Conservation (phyloP, 371 early-diverging fungal genomes). For the Coemansia sp. region DNA sequence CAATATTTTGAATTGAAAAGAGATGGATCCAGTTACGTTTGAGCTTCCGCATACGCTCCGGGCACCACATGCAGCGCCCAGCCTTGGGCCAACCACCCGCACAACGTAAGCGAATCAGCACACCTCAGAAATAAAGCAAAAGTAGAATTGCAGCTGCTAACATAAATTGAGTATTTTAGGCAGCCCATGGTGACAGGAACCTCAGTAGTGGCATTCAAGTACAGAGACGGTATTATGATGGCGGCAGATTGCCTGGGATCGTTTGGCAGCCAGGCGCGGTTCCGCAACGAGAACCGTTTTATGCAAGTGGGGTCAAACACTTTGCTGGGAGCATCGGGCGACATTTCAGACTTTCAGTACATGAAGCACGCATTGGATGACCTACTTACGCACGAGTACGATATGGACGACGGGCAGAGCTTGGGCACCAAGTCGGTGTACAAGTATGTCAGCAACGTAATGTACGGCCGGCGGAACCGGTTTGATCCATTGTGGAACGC, state of each 20-base stretch:
- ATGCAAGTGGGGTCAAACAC: constrained; percentile 78
- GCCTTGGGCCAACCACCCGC: constrained; percentile 21
- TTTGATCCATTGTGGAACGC: constrained; percentile 96
- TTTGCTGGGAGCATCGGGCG: constrained; percentile 90
- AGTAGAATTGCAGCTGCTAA: not conserved
- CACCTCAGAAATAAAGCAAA: too few species aligned
- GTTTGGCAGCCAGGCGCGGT: constrained; percentile 94
- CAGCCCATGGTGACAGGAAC: constrained; percentile 94
- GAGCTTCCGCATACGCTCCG: constrained; percentile 38
- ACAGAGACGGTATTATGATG: constrained; percentile 97
- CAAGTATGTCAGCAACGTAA: constrained; percentile 84
- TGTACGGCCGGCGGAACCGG: constrained; percentile 93
- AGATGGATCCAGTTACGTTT: constrained; percentile 42
- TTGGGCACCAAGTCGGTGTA: constrained; percentile 83
- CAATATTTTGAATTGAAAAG: not conserved
- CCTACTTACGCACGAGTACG: constrained; percentile 83
- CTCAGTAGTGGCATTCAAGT: constrained; percentile 93
- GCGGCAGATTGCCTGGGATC: constrained; percentile 95
- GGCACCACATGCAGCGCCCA: constrained; percentile 18
- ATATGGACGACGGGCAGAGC: constrained; percentile 86
- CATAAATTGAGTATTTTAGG: constrained; percentile 48
- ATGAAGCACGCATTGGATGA: constrained; percentile 81
- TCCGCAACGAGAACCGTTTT: constrained; percentile 88
- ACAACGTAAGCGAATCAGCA: constrained; percentile 21
- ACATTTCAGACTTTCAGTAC: constrained; percentile 93